phyloP scores from a whole-genome alignment of 176 grass and related monocot species.

The Bothriochloa decipiens region DNA sequence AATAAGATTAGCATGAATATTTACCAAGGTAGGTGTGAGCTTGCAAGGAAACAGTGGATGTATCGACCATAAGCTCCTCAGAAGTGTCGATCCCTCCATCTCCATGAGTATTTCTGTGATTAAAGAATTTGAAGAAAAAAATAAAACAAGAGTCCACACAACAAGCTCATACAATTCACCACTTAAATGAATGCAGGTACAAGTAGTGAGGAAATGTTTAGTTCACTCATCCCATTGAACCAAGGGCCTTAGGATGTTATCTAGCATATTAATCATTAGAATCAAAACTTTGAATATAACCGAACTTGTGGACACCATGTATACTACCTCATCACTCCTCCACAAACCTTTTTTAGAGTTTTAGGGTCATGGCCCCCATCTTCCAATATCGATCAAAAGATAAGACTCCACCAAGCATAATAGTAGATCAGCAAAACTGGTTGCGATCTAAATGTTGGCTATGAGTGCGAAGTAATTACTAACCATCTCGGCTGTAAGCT shows the following conservation, averaged over 20 bases:
- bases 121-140: constrained; percentile 23
- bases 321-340: constrained; percentile 13
- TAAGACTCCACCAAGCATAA: constrained; percentile 15
- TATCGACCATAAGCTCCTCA: constrained; percentile 58
- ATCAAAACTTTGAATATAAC: background rate
- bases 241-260: background rate
- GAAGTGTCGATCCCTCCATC: constrained; percentile 47
- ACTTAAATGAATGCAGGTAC: background rate
- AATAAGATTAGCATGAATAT: constrained; percentile 22
- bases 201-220: background rate
- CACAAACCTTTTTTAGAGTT: background rate
- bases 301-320: background rate
- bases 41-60: constrained; percentile 56
- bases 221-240: background rate
- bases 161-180: background rate
- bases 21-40: constrained; percentile 69
- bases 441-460: background rate
- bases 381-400: background rate
- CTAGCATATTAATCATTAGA: constrained; percentile 22
- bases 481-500: background rate
- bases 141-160: background rate
- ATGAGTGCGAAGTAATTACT: background rate
- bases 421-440: background rate
- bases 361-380: background rate
- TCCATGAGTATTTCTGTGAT: constrained; percentile 53